Evolutionary conservation across 2,329 filamentous ascomycete genomes (phyloP).

Genomic region (Penicillium sp.): DNA sequence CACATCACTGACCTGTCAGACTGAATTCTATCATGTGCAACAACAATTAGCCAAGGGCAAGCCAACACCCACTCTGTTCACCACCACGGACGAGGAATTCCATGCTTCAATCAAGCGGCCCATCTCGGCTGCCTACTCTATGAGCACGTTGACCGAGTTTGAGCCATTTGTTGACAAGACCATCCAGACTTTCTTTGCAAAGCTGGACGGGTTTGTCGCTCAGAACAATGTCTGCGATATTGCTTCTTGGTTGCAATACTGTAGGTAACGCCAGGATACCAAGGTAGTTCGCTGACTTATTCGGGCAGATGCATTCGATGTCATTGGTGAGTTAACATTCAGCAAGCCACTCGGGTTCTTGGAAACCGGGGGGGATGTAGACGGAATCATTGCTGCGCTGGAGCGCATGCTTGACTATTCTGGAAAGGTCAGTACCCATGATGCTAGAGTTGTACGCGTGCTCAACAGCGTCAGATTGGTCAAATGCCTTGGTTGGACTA

Average conservation of each 20-base stretch:
- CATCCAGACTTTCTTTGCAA: conserved; percentile 26
- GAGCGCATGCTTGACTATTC: neutral
- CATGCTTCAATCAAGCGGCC: conserved; percentile 44
- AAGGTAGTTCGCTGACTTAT: conserved; percentile 7
- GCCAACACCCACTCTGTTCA: conserved; percentile 21
- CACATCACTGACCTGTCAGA: neutral
- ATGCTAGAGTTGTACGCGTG: conserved; percentile 20
- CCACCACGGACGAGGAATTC: conserved; percentile 32
- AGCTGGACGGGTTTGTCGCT: conserved; percentile 27
- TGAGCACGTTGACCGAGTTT: conserved; percentile 44
- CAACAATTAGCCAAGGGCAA: conserved; percentile 23
- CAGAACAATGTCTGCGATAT: conserved; percentile 27
- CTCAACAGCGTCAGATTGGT: conserved; percentile 17
- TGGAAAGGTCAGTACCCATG: conserved; percentile 6
- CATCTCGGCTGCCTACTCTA: conserved; percentile 42
- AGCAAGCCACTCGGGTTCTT: conserved; percentile 36
- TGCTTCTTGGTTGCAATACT: conserved; percentile 28
- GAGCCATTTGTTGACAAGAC: conserved; percentile 41
- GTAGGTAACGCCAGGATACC: neutral
- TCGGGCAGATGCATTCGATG: conserved; percentile 32
- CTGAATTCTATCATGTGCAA: conserved; percentile 19
- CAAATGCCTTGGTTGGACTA: conserved; percentile 41
- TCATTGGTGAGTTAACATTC: conserved; percentile 40
- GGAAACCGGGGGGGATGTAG: conserved; percentile 33
- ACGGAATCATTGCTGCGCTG: conserved; percentile 31